These are phyloP conservation scores for Suillus ampliporus DNA, from an alignment of 768 basidiomycete genomes.

Conservation along the genomic window DNA sequence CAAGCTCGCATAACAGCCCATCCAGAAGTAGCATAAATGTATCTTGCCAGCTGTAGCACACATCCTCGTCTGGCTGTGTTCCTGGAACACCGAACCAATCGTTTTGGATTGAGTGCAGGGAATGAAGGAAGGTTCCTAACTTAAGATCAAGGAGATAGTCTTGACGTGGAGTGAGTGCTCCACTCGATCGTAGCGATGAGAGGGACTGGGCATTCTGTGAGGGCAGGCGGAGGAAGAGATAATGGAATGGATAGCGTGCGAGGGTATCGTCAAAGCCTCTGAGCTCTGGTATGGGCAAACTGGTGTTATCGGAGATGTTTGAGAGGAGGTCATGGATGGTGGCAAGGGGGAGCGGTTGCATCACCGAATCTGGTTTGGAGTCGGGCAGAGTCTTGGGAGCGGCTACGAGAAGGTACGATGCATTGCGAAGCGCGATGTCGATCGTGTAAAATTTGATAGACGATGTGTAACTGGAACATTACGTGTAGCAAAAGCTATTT, in stretches of 20 bases:
- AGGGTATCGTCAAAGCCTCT: conserved; percentile 54
- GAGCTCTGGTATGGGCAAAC: conserved; percentile 55
- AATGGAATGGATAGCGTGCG: conserved; percentile 51
- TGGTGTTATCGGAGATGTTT: conserved; percentile 49
- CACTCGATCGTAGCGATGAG: conserved; percentile 40
- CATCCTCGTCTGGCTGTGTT: conserved; percentile 30
- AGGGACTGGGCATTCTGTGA: conserved; percentile 34
- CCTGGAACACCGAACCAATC: conserved; percentile 74
- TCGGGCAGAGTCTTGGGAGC: conserved; percentile 19
- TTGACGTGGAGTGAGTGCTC: conserved; percentile 42
- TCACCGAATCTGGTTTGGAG: conserved; percentile 9
- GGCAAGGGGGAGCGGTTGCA: conserved; percentile 34
- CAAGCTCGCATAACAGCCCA: conserved; percentile 48
- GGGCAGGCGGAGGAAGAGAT: conserved; percentile 51
- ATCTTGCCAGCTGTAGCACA: conserved; percentile 74
- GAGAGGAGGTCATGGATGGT: conserved; percentile 46
- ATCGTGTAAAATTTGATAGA: conserved; percentile 33
- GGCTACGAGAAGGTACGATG: conserved; percentile 27
- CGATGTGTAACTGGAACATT: conserved; percentile 33
- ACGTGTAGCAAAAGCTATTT: background rate
- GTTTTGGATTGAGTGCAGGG: conserved; percentile 75
- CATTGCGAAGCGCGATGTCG: conserved; percentile 29
- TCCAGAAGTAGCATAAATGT: conserved; percentile 69
- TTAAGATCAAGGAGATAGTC: conserved; percentile 58
- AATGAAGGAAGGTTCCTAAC: conserved; percentile 63